Conservation (phyloP, 179 eudicot species). For the Nepenthes alata region DNA sequence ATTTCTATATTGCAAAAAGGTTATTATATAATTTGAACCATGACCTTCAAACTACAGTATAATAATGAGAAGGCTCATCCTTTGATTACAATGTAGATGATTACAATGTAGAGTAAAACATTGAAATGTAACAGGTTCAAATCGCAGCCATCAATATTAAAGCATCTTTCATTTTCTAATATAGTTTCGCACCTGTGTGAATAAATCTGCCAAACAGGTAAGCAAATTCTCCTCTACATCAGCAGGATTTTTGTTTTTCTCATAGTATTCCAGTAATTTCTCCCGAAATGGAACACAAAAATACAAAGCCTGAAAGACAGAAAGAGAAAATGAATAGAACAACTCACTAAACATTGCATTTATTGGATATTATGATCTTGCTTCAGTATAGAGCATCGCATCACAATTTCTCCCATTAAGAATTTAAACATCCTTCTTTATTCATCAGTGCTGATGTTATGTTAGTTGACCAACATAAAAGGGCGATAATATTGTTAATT, state of each 20-base stretch:
- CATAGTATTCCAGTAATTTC: constrained; percentile 43
- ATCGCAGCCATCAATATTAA: not conserved
- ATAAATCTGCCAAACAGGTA: constrained; percentile 57
- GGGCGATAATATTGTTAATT: too few relatives aligned
- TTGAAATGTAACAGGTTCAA: not conserved
- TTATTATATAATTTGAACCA: too few relatives aligned
- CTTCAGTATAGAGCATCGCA: not conserved
- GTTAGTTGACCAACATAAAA: too few relatives aligned
- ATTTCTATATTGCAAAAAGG: too few relatives aligned
- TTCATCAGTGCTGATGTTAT: too few relatives aligned
- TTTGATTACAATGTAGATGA: too few relatives aligned
- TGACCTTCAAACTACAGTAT: too few relatives aligned
- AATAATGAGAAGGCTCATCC: too few relatives aligned
- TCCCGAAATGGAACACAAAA: constrained; percentile 69
- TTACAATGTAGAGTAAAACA: too few relatives aligned
- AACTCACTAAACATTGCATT: not conserved
- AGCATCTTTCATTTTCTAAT: not conserved
- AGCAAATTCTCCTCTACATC: constrained; percentile 57
- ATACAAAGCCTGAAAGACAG: constrained; percentile 39
- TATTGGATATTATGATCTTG: not conserved
- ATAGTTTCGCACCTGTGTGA: constrained; percentile 40
- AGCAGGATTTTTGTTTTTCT: constrained; percentile 34
- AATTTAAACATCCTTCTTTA: too few relatives aligned
- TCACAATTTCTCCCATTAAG: too few relatives aligned
- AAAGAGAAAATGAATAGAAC: not conserved